Conservation (phyloP, 2,329 filamentous ascomycete species). For the Pestalotiopsis sp. region DNA sequence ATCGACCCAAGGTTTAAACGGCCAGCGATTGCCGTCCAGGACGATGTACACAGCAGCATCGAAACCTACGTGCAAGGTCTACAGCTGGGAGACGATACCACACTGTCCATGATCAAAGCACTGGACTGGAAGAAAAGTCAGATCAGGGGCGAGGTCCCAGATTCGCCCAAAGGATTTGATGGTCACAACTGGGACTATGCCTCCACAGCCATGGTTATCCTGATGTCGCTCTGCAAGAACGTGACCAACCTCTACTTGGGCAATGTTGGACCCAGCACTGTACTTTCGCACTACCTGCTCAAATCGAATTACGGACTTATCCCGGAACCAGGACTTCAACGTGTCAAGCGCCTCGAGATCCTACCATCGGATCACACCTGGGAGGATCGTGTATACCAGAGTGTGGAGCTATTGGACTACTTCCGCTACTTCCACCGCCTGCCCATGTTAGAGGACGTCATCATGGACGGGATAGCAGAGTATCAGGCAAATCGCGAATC, state of each 20-base stretch:
- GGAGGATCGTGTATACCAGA: neutral
- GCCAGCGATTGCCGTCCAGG: neutral
- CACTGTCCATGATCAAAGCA: neutral
- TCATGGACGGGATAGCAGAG: neutral
- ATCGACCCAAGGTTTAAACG: neutral
- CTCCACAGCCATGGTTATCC: neutral
- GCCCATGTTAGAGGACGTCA: neutral
- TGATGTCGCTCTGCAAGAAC: slow-evolving; percentile 5
- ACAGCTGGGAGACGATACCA: neutral
- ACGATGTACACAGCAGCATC: neutral
- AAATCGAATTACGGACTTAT: neutral
- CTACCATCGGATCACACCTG: neutral
- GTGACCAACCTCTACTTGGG: slow-evolving; percentile 1
- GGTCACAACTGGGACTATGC: neutral
- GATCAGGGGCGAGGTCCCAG: neutral
- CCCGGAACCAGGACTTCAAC: neutral
- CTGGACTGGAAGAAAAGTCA: slow-evolving; percentile 2
- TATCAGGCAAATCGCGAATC: neutral
- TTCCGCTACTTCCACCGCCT: slow-evolving; percentile 2
- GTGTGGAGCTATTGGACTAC: neutral
- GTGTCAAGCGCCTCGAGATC: neutral
- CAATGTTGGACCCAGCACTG: neutral
- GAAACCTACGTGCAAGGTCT: neutral
- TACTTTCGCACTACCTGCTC: neutral
- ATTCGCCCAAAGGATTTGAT: neutral